These are phyloP conservation scores for Salicornia ramosissima DNA, from an alignment of 148 eudicot species.

Conservation along the genomic window DNA sequence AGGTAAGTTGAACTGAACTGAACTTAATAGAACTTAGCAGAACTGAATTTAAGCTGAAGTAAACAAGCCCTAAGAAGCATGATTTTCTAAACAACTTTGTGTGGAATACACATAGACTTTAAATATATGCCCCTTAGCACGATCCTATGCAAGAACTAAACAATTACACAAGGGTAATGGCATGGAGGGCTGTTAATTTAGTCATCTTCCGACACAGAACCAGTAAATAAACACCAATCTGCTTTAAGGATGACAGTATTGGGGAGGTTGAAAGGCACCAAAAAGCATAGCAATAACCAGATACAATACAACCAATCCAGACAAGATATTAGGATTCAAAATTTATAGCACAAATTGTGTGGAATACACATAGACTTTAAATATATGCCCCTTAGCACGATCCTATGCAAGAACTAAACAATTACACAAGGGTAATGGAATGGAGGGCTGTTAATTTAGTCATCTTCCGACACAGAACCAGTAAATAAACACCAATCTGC, in stretches of 20 bases:
- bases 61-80: too few relatives aligned
- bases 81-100: too few relatives aligned
- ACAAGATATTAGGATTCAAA: too few relatives aligned
- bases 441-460: conserved; percentile 26
- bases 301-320: too few relatives aligned
- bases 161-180: neutral
- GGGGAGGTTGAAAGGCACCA: too few relatives aligned
- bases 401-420: neutral
- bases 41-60: too few relatives aligned
- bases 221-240: conserved; percentile 36
- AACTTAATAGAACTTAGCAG: too few relatives aligned
- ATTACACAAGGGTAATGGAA: conserved; percentile 5
- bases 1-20: too few relatives aligned
- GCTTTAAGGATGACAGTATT: conserved; percentile 50
- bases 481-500: conserved; percentile 40
- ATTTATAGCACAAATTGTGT: too few relatives aligned
- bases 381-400: conserved; percentile 19
- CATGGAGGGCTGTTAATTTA: conserved; percentile 16
- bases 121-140: conserved; percentile 19
- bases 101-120: neutral
- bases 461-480: conserved; percentile 57
- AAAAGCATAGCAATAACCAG: too few relatives aligned
- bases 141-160: neutral
- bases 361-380: neutral
- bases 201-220: conserved; percentile 61